phyloP scores from a whole-genome alignment of 805 yeast species.

The Yamadazyma scolyti region DNA sequence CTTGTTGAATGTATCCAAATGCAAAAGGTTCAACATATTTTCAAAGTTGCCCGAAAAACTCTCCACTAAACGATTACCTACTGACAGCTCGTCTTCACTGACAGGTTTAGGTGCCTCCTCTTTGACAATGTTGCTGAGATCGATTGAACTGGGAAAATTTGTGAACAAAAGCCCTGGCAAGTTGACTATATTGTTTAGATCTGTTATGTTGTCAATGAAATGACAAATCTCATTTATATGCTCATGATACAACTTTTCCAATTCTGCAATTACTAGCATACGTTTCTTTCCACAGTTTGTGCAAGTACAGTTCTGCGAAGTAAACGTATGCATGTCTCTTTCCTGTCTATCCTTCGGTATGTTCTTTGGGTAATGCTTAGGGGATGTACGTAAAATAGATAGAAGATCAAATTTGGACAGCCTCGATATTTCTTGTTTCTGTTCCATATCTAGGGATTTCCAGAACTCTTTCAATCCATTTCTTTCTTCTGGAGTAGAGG shows the following conservation, averaged over 20 bases:
- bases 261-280: constrained; percentile 67
- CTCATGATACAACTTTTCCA: constrained; percentile 68
- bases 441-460: constrained; percentile 59
- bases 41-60: no score
- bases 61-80: no score
- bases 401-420: constrained; percentile 69
- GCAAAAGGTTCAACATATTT: constrained; percentile 3
- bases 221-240: constrained; percentile 51
- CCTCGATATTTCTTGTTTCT: constrained; percentile 57
- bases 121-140: no score
- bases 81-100: no score
- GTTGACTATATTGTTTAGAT: constrained; percentile 33
- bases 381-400: constrained; percentile 50
- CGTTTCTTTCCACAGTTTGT: constrained; percentile 74
- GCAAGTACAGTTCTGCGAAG: constrained; percentile 53
- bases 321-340: constrained; percentile 7
- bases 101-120: no score
- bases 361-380: constrained; percentile 7
- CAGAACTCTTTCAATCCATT: constrained; percentile 56
- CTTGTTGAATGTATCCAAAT: constrained; percentile 2
- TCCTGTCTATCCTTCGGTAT: constrained; percentile 6
- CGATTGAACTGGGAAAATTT: no score
- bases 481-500: constrained; percentile 47
- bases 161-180: constrained; percentile 33
- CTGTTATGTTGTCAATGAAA: constrained; percentile 35